Evolutionary conservation across 1,284 basidiomycete species (phyloP), one percentile per base, ranked within the genome.

Genomic region (Ceratobasidium sp.): DNA sequence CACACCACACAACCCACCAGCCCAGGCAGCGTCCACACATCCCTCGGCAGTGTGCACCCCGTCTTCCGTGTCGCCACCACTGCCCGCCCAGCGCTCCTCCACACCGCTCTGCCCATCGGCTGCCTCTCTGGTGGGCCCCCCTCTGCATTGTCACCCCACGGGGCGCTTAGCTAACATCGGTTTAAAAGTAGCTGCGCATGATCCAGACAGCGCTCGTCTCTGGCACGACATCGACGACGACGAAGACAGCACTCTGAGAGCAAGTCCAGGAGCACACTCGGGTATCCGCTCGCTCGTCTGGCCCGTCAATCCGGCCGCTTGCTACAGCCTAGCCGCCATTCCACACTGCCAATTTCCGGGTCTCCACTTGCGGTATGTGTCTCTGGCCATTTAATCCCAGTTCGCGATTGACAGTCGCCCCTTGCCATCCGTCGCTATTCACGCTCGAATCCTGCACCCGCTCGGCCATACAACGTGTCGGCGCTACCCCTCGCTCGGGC

Each of bases 401-500:
- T 21, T 45, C 16, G 34, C 58, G 28, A 9, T 23, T 60, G 39
- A 60, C 58, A 60, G 4, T 43, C 21, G 14, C 23, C 28, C 26
- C 55, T 58, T 26, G 55, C 55, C 55, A 58, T 39, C 55, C 50
- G 9, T 3, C 50, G n/a, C 55, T 58, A 58, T 39, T 39, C 55
- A 58, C 36, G 55, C 55, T 39, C 55, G 30, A 58, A 34, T 36
- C 32, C 26, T 41, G n/a, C 21, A 3, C 14, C 58, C 36, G 1
- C 36, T n/a, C 45, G n/a, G 26, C 21, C 26, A 23, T 18, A 48
- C 61, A 64, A 64, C 61, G 61, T 64, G 61, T 32, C 61, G 61
- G 61, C 61, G 61, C 61, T 64, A 64, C 61, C 61, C n/a, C 30
- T 16, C 45, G 10, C n/a, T 30, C 30, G 62, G 62, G 39, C 48